Evolutionary conservation across 306 rosid genomes (phyloP).

Genomic region (Macrotyloma uniflorum): DNA sequence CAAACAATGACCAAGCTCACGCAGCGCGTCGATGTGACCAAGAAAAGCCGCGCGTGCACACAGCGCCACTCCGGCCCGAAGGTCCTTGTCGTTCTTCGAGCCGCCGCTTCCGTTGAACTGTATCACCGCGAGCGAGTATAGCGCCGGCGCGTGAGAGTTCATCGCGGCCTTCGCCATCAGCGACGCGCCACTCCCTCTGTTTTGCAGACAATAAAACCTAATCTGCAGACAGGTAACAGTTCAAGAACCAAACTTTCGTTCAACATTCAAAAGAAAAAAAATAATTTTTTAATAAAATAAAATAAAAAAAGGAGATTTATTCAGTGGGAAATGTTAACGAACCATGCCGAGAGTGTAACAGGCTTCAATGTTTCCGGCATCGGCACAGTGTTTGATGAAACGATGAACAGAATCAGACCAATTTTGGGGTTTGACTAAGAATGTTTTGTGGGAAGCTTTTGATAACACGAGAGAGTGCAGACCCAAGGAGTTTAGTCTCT

Average conservation of each 20-base stretch:
- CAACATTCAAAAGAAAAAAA: neutral
- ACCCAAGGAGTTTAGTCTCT: conserved; percentile 66
- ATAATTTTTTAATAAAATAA: neutral
- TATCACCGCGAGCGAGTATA: conserved; percentile 83
- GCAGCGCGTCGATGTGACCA: conserved; percentile 84
- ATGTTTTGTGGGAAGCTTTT: conserved; percentile 61
- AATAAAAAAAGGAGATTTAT: neutral
- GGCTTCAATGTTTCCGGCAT: conserved; percentile 90
- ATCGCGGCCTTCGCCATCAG: conserved; percentile 92
- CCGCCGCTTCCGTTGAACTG: conserved; percentile 98
- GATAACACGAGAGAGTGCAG: conserved; percentile 60
- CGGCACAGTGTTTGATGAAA: conserved; percentile 76
- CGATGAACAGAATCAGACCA: conserved; percentile 86
- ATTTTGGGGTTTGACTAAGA: conserved; percentile 57
- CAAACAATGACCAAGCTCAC: conserved; percentile 93
- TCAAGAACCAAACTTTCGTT: neutral
- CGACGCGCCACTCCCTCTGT: conserved; percentile 82
- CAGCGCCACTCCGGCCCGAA: conserved; percentile 81
- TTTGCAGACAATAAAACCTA: conserved; percentile 85
- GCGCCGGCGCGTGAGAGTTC: conserved; percentile 82
- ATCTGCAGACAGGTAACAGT: conserved; percentile 52
- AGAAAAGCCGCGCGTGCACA: conserved; percentile 96
- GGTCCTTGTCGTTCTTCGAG: conserved; percentile 81
- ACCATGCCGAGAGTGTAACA: conserved; percentile 97
- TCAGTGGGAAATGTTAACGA: neutral